These are phyloP conservation scores for Lecanoromycetidae sp. DNA, from an alignment of 2,329 filamentous ascomycete species.

Conservation along the genomic window DNA sequence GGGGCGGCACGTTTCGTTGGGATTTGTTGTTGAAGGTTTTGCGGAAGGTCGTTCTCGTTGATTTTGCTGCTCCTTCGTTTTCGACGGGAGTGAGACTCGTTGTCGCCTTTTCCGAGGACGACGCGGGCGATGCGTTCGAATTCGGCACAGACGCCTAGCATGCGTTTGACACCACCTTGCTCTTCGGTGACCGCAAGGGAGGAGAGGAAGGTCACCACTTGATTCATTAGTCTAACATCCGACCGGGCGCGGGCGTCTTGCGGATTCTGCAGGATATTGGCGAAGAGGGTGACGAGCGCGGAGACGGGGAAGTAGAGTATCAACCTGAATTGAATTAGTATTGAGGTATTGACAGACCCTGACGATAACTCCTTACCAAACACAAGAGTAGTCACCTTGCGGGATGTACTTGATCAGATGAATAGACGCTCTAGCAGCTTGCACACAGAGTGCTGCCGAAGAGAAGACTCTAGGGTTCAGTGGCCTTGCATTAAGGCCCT, in stretches of 20 bases:
- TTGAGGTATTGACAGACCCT: background rate
- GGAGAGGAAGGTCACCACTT: slow-evolving; percentile 83
- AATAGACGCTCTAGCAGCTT: slow-evolving; percentile 83
- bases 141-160: slow-evolving; percentile 88
- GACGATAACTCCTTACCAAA: slow-evolving; percentile 56
- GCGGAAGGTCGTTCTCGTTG: slow-evolving; percentile 1
- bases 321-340: no score
- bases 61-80: slow-evolving; percentile 54
- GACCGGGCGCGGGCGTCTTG: slow-evolving; percentile 77
- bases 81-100: slow-evolving; percentile 63
- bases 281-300: slow-evolving; percentile 85
- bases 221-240: slow-evolving; percentile 80
- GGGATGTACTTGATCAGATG: slow-evolving; percentile 92
- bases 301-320: slow-evolving; percentile 95
- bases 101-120: slow-evolving; percentile 83
- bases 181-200: slow-evolving; percentile 82
- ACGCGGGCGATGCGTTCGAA: slow-evolving; percentile 89
- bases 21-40: slow-evolving; percentile 1
- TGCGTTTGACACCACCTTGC: slow-evolving; percentile 81
- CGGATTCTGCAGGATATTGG: slow-evolving; percentile 92
- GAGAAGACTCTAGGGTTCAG: slow-evolving; percentile 91
- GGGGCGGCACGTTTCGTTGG: slow-evolving; percentile 9
- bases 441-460: slow-evolving; percentile 82
- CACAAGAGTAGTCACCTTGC: slow-evolving; percentile 84
- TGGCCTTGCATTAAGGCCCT: slow-evolving; percentile 79